Evolutionary conservation across 2,329 filamentous ascomycete species (phyloP).

Genomic region (Dothideomycetidae sp.): DNA sequence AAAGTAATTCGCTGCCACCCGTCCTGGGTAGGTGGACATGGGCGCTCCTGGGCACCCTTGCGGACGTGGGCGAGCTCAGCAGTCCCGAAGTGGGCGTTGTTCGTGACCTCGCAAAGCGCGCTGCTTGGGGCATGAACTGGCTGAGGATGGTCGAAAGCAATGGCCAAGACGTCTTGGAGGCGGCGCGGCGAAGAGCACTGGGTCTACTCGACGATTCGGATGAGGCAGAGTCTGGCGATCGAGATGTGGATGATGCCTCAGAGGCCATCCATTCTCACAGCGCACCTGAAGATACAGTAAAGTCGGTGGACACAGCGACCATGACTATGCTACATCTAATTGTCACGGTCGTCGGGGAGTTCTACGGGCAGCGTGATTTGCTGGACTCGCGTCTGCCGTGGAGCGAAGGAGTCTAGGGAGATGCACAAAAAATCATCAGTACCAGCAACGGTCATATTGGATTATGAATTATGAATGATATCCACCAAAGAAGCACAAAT

Average conservation of each 20-base stretch:
- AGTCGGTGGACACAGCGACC: too few relatives aligned
- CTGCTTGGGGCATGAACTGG: constrained; percentile 39
- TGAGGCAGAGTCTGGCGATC: too few relatives aligned
- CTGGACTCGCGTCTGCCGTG: constrained; percentile 48
- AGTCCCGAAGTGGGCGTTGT: constrained; percentile 63
- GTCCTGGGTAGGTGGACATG: constrained; percentile 72
- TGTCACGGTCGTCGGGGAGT: constrained; percentile 70
- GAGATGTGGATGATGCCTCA: too few relatives aligned
- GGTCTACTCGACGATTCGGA: neutral
- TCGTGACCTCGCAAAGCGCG: constrained; percentile 65
- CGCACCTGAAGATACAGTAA: too few relatives aligned
- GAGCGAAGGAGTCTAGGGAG: constrained; percentile 10
- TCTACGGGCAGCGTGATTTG: constrained; percentile 79
- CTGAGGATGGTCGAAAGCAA: neutral
- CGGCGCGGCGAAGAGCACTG: neutral
- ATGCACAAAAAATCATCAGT: too few relatives aligned
- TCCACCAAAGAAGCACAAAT: neutral
- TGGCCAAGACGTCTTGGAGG: constrained; percentile 19
- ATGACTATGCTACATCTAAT: constrained; percentile 83
- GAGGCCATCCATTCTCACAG: too few relatives aligned
- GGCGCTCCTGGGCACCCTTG: constrained; percentile 56
- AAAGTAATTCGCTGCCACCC: constrained; percentile 35
- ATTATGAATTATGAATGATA: neutral
- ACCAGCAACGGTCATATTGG: neutral
- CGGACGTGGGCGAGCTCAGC: constrained; percentile 56